Conservation (phyloP, 768 basidiomycete genomes). For the Boletus insuetus region DNA sequence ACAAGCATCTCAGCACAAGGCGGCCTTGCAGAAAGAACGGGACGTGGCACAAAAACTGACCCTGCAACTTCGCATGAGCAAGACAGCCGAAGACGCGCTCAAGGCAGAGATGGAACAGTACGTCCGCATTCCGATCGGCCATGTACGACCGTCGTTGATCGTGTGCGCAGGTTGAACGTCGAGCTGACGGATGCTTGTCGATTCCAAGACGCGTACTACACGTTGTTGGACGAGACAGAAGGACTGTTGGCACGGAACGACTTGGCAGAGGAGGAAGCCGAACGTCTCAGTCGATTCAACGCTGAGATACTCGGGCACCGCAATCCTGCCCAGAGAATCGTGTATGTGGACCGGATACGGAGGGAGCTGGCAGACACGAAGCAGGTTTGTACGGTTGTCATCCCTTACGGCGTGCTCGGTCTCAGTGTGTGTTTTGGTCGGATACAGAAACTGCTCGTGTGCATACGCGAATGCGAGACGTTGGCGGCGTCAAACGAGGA, state of each 20-base stretch:
- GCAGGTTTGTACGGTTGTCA: conserved; percentile 51
- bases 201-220: conserved; percentile 71
- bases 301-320: conserved; percentile 82
- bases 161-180: conserved; percentile 34
- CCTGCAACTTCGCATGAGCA: conserved; percentile 49
- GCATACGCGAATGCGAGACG: conserved; percentile 49
- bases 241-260: conserved; percentile 66
- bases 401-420: background rate
- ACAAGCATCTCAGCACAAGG: conserved; percentile 34
- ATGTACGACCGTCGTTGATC: background rate
- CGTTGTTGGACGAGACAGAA: conserved; percentile 60
- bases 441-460: conserved; percentile 46
- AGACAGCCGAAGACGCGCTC: conserved; percentile 66
- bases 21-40: conserved; percentile 44
- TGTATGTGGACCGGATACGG: conserved; percentile 83
- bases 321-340: conserved; percentile 82
- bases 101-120: conserved; percentile 68
- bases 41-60: conserved; percentile 48
- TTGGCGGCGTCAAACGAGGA: conserved; percentile 41
- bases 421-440: background rate
- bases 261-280: conserved; percentile 77
- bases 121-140: conserved; percentile 22
- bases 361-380: conserved; percentile 77
- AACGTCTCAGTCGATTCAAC: conserved; percentile 74
- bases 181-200: conserved; percentile 60